phyloP scores from a whole-genome alignment of 1,139 yeast genomes.

The Scheffersomyces lignicola region DNA sequence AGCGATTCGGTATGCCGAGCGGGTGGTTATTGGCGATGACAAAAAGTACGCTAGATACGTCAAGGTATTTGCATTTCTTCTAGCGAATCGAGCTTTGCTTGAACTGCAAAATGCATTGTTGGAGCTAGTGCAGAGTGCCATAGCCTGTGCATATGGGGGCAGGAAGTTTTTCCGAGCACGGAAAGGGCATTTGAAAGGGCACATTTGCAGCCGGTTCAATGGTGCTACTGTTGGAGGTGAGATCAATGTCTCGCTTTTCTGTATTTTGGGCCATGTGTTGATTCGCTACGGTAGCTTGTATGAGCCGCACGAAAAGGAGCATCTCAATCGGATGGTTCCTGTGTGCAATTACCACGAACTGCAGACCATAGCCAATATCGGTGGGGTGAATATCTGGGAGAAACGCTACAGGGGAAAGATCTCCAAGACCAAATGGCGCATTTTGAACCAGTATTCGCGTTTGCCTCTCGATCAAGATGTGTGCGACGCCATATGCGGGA shows the following conservation, averaged over 20 bases:
- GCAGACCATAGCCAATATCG: neutral
- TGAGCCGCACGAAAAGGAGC: neutral
- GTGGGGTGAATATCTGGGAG: neutral
- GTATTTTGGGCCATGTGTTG: constrained; percentile 1
- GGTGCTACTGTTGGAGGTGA: neutral
- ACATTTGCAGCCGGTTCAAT: neutral
- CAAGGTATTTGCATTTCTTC: neutral
- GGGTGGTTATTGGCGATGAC: too few species aligned
- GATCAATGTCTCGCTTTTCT: neutral
- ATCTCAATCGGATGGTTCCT: constrained; percentile 1
- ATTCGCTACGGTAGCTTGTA: neutral
- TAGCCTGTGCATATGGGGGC: constrained; percentile 3
- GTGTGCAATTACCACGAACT: neutral
- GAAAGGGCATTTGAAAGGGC: neutral
- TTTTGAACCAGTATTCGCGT: neutral
- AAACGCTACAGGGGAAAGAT: neutral
- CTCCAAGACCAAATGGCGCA: neutral
- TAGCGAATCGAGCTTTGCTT: neutral
- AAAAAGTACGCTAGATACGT: too few species aligned
- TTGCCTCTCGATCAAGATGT: neutral
- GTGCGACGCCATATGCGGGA: neutral
- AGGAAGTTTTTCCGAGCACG: neutral
- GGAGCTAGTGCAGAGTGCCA: neutral
- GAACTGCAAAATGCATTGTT: neutral
- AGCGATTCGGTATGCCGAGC: too few species aligned